These are phyloP conservation scores for Protomyces macrosporus DNA, from an alignment of 1,139 yeast species.

Conservation along the genomic window DNA sequence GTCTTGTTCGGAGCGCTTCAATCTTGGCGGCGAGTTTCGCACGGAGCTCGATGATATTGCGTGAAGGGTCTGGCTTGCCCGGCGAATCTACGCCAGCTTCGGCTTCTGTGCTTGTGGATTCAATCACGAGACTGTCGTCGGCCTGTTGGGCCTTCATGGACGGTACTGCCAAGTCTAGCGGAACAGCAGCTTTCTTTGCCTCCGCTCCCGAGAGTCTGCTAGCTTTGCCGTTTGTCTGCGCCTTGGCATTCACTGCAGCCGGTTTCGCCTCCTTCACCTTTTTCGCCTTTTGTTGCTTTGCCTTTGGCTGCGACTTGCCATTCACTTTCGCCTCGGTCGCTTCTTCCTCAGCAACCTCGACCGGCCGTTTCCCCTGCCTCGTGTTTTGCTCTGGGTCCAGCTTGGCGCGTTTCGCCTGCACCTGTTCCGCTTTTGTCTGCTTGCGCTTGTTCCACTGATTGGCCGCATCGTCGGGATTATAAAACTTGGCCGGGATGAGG, in stretches of 20 bases:
- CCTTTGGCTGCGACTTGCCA: neutral
- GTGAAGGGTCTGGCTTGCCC: slow-evolving; percentile 6
- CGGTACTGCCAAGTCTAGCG: neutral
- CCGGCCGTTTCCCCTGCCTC: neutral
- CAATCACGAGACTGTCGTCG: neutral
- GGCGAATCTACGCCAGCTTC: neutral
- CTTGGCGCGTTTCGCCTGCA: slow-evolving; percentile 60
- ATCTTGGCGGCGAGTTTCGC: slow-evolving; percentile 71
- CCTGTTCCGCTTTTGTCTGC: slow-evolving; percentile 55
- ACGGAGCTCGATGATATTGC: slow-evolving; percentile 47
- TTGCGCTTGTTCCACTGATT: slow-evolving; percentile 84
- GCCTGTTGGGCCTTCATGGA: neutral
- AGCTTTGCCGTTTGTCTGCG: neutral
- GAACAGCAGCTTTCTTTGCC: neutral
- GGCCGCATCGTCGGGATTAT: slow-evolving; percentile 61
- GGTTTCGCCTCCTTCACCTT: slow-evolving; percentile 34
- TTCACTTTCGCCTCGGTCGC: neutral
- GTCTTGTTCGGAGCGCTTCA: slow-evolving; percentile 60
- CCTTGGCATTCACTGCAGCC: neutral
- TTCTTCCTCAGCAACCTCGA: neutral
- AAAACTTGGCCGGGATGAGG: slow-evolving; percentile 87
- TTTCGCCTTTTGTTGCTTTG: slow-evolving; percentile 48
- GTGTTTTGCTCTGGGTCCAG: slow-evolving; percentile 57
- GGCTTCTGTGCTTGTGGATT: neutral
- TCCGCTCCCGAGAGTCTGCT: neutral